Conservation (phyloP, 441 rosid genomes). For the Pelargonium hybrid region DNA sequence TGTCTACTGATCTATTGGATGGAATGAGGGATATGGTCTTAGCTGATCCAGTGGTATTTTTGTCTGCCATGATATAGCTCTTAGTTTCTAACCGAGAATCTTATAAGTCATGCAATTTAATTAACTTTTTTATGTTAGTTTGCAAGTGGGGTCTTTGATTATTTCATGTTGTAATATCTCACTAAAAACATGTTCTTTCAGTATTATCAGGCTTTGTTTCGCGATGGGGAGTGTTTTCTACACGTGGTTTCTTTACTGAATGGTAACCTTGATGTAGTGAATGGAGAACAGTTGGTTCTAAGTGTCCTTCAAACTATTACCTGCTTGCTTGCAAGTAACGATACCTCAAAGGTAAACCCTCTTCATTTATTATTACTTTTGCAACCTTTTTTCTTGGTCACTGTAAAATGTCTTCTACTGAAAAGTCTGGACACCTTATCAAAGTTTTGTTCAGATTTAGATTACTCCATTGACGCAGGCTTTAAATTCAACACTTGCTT, state of each 20-base stretch:
- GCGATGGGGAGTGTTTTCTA: constrained; percentile 94
- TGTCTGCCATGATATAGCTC: constrained; percentile 13
- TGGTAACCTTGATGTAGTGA: constrained; percentile 68
- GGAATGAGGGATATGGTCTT: constrained; percentile 84
- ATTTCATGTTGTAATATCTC: constrained; percentile 21
- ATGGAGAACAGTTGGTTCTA: constrained; percentile 78
- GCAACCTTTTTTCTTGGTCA: background rate
- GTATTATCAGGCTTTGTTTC: constrained; percentile 86
- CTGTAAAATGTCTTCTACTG: background rate
- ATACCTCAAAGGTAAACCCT: constrained; percentile 69
- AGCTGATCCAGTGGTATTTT: constrained; percentile 52
- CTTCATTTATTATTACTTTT: constrained; percentile 11
- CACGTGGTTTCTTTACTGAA: constrained; percentile 87
- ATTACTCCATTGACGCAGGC: background rate
- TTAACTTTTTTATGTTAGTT: background rate
- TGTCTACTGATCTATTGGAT: constrained; percentile 66
- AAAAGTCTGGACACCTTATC: no score
- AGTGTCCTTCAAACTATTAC: constrained; percentile 87
- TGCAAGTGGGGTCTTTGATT: constrained; percentile 1
- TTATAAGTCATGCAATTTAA: background rate
- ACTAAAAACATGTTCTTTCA: constrained; percentile 33
- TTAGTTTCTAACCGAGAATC: background rate
- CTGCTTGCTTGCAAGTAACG: constrained; percentile 74
- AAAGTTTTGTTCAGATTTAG: no score
- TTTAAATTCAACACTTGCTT: background rate